These are phyloP conservation scores for Penicillium mononematosum DNA, from an alignment of 495 filamentous ascomycete genomes.

Conservation along the genomic window DNA sequence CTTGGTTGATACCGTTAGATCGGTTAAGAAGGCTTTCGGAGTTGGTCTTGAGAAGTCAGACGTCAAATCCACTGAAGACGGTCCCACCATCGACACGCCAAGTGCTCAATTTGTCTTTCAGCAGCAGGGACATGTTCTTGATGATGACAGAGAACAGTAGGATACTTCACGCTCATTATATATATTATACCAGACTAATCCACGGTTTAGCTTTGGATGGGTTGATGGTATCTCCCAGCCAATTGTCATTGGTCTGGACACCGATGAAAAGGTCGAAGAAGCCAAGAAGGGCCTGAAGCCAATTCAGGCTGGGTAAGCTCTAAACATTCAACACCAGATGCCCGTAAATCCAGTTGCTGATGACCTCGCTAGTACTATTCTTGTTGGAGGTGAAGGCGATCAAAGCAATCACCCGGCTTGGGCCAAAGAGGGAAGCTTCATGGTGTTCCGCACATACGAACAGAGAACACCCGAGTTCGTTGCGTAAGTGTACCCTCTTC, in stretches of 20 bases:
- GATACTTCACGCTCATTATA: too few species aligned
- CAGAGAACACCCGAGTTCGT: constrained; percentile 2
- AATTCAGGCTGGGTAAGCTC: constrained; percentile 4
- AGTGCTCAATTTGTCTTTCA: not conserved
- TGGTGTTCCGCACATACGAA: constrained; percentile 8
- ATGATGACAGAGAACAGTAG: not conserved
- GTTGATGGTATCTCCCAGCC: constrained; percentile 8
- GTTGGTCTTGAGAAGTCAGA: too few species aligned
- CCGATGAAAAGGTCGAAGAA: not conserved
- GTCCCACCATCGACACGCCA: not conserved
- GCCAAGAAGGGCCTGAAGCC: not conserved
- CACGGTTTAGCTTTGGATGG: constrained; percentile 2
- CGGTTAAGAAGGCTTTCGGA: too few species aligned
- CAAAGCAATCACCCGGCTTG: not conserved
- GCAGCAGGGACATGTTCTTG: not conserved
- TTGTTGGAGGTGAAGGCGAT: constrained; percentile 5
- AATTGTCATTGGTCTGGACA: constrained; percentile 2
- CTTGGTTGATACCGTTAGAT: not conserved
- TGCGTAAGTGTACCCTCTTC: not conserved
- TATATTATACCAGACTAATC: too few species aligned
- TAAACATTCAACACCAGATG: not conserved
- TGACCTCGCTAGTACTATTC: not conserved
- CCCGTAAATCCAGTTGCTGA: too few species aligned
- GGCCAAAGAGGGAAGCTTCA: constrained; percentile 10
- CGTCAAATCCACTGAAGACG: too few species aligned